Percentiles rank a stretch among this genome's conserved stretches.
These are phyloP conservation scores for Populus hybrid DNA, from an alignment of 441 rosid species.

Conservation along the genomic window DNA sequence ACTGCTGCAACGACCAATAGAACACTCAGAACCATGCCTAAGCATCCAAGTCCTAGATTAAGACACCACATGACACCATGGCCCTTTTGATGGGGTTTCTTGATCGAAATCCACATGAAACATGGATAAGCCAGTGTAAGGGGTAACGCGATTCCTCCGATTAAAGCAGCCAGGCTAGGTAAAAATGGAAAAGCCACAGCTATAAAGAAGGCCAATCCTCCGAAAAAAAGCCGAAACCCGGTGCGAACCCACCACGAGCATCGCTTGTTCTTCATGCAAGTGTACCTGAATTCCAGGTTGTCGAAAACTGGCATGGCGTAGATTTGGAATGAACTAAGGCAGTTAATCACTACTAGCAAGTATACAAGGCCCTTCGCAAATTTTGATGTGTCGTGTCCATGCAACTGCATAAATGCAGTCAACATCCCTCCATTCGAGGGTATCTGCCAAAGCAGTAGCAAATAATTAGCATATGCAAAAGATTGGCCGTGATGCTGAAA, in stretches of 20 bases:
- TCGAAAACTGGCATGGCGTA: conserved; percentile 19
- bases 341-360: conserved; percentile 26
- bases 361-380: conserved; percentile 22
- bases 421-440: conserved; percentile 33
- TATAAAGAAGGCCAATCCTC: no score
- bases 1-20: no score
- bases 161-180: no score
- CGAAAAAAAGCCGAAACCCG: no score
- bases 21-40: no score
- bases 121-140: no score
- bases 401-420: conserved; percentile 25
- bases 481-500: neutral
- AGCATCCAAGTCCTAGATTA: no score
- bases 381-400: conserved; percentile 27
- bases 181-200: no score
- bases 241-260: conserved; percentile 35
- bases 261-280: conserved; percentile 21
- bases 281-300: conserved; percentile 38
- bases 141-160: no score
- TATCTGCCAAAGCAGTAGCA: conserved; percentile 28
- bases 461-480: neutral
- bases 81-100: no score
- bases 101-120: no score
- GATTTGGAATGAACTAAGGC: conserved; percentile 46
- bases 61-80: no score